A percentile compares a stretch with the other conserved stretches of the same genome.
Conservation (phyloP, 768 basidiomycete genomes). For the Lentinus tigrinus region DNA sequence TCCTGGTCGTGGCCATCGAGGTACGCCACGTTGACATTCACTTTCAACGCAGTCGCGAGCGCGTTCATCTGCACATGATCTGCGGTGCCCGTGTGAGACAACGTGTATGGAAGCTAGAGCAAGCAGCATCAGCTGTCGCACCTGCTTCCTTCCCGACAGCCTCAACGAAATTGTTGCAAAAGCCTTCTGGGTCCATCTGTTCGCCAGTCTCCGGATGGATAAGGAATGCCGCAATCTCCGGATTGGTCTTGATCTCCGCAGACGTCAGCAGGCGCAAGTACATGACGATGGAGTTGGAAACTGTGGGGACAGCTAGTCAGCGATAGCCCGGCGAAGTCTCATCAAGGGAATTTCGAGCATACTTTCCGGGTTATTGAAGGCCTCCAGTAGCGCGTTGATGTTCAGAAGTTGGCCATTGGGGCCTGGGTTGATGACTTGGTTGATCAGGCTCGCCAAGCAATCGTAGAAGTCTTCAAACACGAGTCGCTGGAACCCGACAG, state of each 20-base stretch:
- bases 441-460: constrained; percentile 52
- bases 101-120: not conserved
- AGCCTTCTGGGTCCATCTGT: constrained; percentile 55
- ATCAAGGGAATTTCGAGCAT: constrained; percentile 8
- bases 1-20: constrained; percentile 60
- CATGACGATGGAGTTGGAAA: constrained; percentile 72
- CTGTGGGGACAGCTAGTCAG: constrained; percentile 29
- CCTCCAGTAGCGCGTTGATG: constrained; percentile 39
- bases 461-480: constrained; percentile 79
- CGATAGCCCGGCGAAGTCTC: not conserved
- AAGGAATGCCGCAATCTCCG: constrained; percentile 70
- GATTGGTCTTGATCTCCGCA: constrained; percentile 70
- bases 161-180: constrained; percentile 80
- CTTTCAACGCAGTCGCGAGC: constrained; percentile 60
- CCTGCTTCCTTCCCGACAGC: constrained; percentile 77
- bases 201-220: constrained; percentile 71
- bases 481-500: constrained; percentile 60
- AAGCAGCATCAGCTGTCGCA: constrained; percentile 21
- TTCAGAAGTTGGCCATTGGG: constrained; percentile 36
- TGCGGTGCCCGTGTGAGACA: constrained; percentile 22
- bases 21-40: constrained; percentile 76
- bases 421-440: constrained; percentile 36
- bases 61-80: constrained; percentile 86
- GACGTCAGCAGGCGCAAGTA: constrained; percentile 84
- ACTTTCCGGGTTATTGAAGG: constrained; percentile 58